These are phyloP conservation scores for Leptodontidium sp. DNA, from an alignment of 2,329 filamentous ascomycete species.

Conservation along the genomic window DNA sequence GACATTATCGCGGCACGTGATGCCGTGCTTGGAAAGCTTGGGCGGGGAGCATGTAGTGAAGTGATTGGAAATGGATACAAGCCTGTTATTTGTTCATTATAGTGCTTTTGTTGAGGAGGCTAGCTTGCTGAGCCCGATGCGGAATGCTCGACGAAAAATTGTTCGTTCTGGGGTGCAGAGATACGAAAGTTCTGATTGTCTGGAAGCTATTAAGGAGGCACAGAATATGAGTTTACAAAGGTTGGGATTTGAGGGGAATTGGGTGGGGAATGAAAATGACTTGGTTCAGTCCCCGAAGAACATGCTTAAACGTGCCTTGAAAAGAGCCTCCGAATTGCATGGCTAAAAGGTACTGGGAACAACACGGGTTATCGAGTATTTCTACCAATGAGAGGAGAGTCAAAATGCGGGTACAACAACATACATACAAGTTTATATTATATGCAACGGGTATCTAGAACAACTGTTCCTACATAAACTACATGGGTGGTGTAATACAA, in stretches of 20 bases:
- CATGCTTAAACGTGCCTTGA: neutral
- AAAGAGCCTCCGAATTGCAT: neutral
- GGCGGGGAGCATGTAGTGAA: slow-evolving; percentile 35
- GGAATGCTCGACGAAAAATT: slow-evolving; percentile 30
- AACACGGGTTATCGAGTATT: too few relatives aligned
- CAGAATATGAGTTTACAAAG: neutral
- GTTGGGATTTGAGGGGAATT: neutral
- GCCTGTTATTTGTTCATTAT: slow-evolving; percentile 31
- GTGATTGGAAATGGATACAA: slow-evolving; percentile 30
- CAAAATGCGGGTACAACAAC: neutral
- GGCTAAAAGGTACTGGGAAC: too few relatives aligned
- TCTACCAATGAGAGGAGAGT: too few relatives aligned
- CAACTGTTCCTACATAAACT: slow-evolving; percentile 27
- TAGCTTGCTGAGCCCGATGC: slow-evolving; percentile 33
- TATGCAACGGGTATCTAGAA: slow-evolving; percentile 23
- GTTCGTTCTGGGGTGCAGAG: slow-evolving; percentile 29
- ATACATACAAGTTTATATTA: neutral
- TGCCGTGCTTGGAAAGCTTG: slow-evolving; percentile 34
- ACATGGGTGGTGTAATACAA: slow-evolving; percentile 15
- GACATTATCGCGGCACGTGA: slow-evolving; percentile 33
- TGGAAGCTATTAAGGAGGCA: slow-evolving; percentile 2
- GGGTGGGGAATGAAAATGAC: neutral
- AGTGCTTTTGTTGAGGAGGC: slow-evolving; percentile 34
- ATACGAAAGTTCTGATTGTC: slow-evolving; percentile 1
- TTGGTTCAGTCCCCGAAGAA: neutral